Conservation (phyloP, 83 land plant species). For the Thuja plicata region DNA sequence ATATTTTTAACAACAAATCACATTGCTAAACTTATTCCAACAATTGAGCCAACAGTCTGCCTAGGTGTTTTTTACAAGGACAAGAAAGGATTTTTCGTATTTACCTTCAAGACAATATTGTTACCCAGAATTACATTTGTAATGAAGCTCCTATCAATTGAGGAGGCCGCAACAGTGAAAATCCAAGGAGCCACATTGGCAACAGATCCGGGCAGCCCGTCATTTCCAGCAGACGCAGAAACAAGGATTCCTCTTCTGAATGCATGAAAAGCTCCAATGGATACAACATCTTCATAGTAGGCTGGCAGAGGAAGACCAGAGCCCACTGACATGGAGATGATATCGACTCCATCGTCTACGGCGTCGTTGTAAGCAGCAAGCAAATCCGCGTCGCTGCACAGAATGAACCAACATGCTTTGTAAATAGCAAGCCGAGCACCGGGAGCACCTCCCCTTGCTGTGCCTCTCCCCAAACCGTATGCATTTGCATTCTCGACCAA, state of each 20-base stretch:
- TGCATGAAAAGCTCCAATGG: constrained; percentile 58
- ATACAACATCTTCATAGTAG: constrained; percentile 20
- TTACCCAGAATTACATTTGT: constrained; percentile 33
- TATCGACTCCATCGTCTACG: constrained; percentile 43
- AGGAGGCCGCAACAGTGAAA: constrained; percentile 51
- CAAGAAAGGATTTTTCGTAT: not conserved
- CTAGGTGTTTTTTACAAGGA: too few relatives aligned
- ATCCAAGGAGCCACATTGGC: constrained; percentile 61
- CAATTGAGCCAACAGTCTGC: too few relatives aligned
- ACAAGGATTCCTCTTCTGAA: constrained; percentile 36
- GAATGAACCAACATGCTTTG: constrained; percentile 56
- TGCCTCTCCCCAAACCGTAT: constrained; percentile 46
- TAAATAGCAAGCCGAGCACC: constrained; percentile 59
- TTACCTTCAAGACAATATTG: constrained; percentile 27
- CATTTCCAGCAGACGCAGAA: constrained; percentile 50
- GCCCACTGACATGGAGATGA: constrained; percentile 45
- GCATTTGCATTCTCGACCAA: constrained; percentile 35
- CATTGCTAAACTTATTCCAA: too few relatives aligned
- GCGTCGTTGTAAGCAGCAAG: constrained; percentile 63
- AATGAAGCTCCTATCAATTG: constrained; percentile 33
- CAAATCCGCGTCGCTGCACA: constrained; percentile 37
- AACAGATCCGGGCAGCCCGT: constrained; percentile 21
- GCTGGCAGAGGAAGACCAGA: constrained; percentile 12
- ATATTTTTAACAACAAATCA: too few relatives aligned
- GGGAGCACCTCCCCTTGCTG: constrained; percentile 53